These are phyloP conservation scores for Pseudonectria buxi DNA, from an alignment of 2,329 filamentous ascomycete species.

Conservation along the genomic window DNA sequence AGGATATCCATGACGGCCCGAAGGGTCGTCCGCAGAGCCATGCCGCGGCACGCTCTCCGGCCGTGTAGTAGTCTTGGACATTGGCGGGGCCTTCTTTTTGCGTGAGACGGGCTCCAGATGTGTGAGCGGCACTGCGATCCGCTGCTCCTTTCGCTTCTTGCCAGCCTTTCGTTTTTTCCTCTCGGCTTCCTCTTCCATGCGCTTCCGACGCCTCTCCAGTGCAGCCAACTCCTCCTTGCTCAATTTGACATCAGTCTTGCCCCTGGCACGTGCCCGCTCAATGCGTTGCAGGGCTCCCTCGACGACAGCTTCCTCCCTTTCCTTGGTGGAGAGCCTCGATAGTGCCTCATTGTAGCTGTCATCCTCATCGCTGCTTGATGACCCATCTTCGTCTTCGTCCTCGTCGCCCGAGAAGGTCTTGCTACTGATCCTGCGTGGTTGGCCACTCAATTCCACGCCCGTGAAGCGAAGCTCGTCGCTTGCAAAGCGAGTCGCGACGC, in stretches of 20 bases:
- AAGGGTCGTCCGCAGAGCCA: constrained; percentile 29
- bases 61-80: constrained; percentile 6
- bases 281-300: constrained; percentile 76
- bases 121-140: constrained; percentile 47
- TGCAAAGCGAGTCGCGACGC: constrained; percentile 42
- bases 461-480: constrained; percentile 58
- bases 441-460: constrained; percentile 48
- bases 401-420: constrained; percentile 28
- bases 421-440: constrained; percentile 30
- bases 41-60: constrained; percentile 14
- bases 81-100: constrained; percentile 25
- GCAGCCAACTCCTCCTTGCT: constrained; percentile 75
- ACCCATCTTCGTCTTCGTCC: constrained; percentile 27
- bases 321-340: constrained; percentile 51
- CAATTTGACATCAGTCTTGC: constrained; percentile 72
- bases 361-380: constrained; percentile 25
- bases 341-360: constrained; percentile 41
- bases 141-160: constrained; percentile 38
- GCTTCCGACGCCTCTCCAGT: constrained; percentile 61
- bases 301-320: constrained; percentile 69
- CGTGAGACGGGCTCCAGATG: constrained; percentile 40
- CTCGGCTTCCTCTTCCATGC: constrained; percentile 40
- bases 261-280: constrained; percentile 66
- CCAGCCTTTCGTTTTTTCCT: constrained; percentile 26
- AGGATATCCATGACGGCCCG: constrained; percentile 33